A percentile compares a stretch with the other conserved stretches of the same genome.
These are phyloP conservation scores for Melanopsichium pennsylvanicum DNA, from an alignment of 1,284 basidiomycete species.

Conservation along the genomic window DNA sequence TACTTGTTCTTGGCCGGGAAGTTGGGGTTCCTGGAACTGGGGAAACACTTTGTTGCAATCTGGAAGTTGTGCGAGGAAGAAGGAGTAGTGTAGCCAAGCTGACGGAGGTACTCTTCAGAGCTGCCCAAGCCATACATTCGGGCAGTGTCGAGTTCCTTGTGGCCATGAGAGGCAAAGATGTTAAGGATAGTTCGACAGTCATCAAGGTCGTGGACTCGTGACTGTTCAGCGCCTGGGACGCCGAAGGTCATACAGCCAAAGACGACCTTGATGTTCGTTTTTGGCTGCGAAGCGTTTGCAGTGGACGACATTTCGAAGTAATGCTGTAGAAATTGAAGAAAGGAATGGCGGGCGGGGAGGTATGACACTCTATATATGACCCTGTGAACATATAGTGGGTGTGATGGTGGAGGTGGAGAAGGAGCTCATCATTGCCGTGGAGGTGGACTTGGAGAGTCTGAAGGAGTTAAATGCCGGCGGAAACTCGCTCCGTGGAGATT, in stretches of 20 bases:
- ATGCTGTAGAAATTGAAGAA: not conserved
- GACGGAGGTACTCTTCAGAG: constrained; percentile 41
- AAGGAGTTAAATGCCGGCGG: too few species aligned
- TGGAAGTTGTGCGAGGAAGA: constrained; percentile 27
- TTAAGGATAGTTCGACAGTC: constrained; percentile 71
- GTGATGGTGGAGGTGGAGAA: too few species aligned
- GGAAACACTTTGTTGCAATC: constrained; percentile 65
- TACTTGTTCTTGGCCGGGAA: constrained; percentile 30
- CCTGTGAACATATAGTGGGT: too few species aligned
- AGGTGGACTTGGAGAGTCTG: too few species aligned
- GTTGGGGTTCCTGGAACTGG: constrained; percentile 48
- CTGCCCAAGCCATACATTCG: constrained; percentile 67
- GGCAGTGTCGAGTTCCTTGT: constrained; percentile 71
- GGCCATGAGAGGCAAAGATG: constrained; percentile 72
- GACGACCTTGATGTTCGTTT: constrained; percentile 42
- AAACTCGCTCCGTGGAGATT: too few species aligned
- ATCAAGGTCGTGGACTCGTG: constrained; percentile 71
- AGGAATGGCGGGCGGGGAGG: too few species aligned
- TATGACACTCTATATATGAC: too few species aligned
- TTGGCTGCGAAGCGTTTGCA: constrained; percentile 72
- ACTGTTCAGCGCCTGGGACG: constrained; percentile 67
- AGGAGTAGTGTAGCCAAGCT: constrained; percentile 28
- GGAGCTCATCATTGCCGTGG: too few species aligned
- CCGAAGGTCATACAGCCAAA: constrained; percentile 70
- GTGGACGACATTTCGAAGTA: constrained; percentile 3